Base-by-base conservation (phyloP, 768 basidiomycete genomes). In the Russula earlei region DNA sequence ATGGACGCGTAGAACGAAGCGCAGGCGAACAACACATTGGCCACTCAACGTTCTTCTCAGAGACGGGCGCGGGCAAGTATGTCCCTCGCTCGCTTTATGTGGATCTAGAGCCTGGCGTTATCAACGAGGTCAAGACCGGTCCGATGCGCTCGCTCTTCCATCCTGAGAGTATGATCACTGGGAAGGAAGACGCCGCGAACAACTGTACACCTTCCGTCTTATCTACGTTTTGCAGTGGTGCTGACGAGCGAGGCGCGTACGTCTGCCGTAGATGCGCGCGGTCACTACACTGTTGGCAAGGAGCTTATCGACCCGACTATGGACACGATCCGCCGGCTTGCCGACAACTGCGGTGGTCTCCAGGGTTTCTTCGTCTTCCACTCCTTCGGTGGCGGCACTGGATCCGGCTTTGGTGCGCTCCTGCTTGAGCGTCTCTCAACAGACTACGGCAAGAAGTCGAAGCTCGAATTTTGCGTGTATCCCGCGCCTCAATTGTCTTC, bases 301-400 rank as follows among this genome's bases (percentile, higher is more conserved):
- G 95, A 97, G 72, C 83, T 93, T 65, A 93, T 99, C 67, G 95
- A 97, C 73, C 82, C 80, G 17, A 93, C 95, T 49, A 87, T 96
- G 82, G 95, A 99, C 75, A 93, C 88, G 68, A 78, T 96, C 64
- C 89, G 95, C 68, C 84, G 87, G 63, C 81, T 99, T 51, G 87
- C 95, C 54, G 95, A 99, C 71, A 94, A 94, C 77, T 97, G 95
- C 76, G 79, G 81, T 52, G 95, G 95, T 66, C 84, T 98, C 25
- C 95, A 98, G 72, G 95, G 95, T 59, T 99, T 98, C 80, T 98
- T 98, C 70, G 92, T 96, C 65, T 98, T 98, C 85, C 95, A 97
- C 78, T 99, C 95, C 47, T 98, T 99, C 71, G 95, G 95, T 71
- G 95, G 95, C 67, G 95, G 95, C 72, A 98, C 95, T 61, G 95